Conservation (phyloP, 805 yeast species). For the Kodamaea fukazawae region DNA sequence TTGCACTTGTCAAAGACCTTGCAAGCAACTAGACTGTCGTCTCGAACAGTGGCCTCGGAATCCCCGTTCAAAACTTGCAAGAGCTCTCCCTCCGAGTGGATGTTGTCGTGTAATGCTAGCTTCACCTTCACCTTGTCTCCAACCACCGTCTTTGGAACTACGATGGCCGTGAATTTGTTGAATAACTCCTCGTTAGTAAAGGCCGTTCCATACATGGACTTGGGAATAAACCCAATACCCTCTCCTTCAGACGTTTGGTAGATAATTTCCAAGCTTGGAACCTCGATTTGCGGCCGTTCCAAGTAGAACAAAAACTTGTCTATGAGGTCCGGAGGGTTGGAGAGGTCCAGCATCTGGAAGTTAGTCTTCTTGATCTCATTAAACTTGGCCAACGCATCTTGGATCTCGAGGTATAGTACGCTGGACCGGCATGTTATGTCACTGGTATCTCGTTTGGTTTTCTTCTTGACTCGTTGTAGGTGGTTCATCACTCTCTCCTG, state of each 20-base stretch:
- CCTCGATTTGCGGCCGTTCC: conserved; percentile 17
- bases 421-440: conserved; percentile 28
- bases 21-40: conserved; percentile 30
- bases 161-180: conserved; percentile 22
- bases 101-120: conserved; percentile 29
- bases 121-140: conserved; percentile 36
- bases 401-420: conserved; percentile 25
- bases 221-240: conserved; percentile 34
- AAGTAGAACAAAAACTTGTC: conserved; percentile 23
- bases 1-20: conserved; percentile 34
- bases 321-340: conserved; percentile 21
- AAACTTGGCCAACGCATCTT: conserved; percentile 16
- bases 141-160: conserved; percentile 37
- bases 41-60: conserved; percentile 16
- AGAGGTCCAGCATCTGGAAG: conserved; percentile 15
- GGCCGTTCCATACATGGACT: conserved; percentile 17
- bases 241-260: conserved; percentile 34
- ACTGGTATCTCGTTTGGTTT: conserved; percentile 29
- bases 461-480: conserved; percentile 14
- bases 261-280: conserved; percentile 18
- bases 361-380: conserved; percentile 5
- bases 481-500: conserved; percentile 6
- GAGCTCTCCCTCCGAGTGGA: conserved; percentile 30
- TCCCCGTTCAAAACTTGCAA: conserved; percentile 14
- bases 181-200: conserved; percentile 13